These are phyloP conservation scores for Ceratobasidium sp. DNA, from an alignment of 1,284 basidiomycete genomes.

Conservation along the genomic window DNA sequence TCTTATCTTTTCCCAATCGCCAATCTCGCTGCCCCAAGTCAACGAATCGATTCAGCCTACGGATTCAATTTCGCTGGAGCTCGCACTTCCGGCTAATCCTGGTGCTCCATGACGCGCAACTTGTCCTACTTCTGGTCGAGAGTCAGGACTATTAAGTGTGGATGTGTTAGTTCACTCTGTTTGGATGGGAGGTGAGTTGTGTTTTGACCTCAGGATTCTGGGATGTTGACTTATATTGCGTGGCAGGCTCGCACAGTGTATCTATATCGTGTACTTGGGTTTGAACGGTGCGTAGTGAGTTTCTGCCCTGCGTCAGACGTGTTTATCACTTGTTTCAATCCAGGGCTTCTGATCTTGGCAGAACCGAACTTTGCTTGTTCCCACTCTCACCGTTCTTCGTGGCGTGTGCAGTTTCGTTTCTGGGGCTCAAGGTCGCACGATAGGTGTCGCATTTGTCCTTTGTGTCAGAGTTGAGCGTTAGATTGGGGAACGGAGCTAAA, in stretches of 20 bases:
- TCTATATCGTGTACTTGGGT: constrained; percentile 90
- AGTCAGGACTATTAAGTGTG: constrained; percentile 54
- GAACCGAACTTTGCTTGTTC: constrained; percentile 86
- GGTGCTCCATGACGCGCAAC: constrained; percentile 85
- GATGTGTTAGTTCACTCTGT: constrained; percentile 62
- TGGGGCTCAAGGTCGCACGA: constrained; percentile 90
- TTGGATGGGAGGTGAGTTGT: constrained; percentile 77
- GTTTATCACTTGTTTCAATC: constrained; percentile 25
- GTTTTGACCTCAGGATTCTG: neutral
- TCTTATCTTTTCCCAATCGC: constrained; percentile 58
- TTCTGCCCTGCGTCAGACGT: constrained; percentile 12
- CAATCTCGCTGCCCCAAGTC: constrained; percentile 68
- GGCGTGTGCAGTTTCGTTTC: constrained; percentile 84
- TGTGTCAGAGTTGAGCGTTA: constrained; percentile 62
- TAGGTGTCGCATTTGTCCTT: constrained; percentile 84
- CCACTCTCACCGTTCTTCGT: constrained; percentile 87
- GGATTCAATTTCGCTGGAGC: constrained; percentile 96
- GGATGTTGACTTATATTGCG: neutral
- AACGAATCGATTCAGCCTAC: constrained; percentile 62
- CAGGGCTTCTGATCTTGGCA: constrained; percentile 92
- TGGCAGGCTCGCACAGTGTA: constrained; percentile 77
- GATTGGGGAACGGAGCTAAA: too few relatives aligned
- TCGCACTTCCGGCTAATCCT: constrained; percentile 94
- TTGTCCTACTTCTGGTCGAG: constrained; percentile 75
- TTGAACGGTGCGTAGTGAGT: constrained; percentile 70